A percentile compares a stretch with the other conserved stretches of the same genome.
Evolutionary conservation across 345 rosid genomes (phyloP).

Genomic region (Camelina hispida): DNA sequence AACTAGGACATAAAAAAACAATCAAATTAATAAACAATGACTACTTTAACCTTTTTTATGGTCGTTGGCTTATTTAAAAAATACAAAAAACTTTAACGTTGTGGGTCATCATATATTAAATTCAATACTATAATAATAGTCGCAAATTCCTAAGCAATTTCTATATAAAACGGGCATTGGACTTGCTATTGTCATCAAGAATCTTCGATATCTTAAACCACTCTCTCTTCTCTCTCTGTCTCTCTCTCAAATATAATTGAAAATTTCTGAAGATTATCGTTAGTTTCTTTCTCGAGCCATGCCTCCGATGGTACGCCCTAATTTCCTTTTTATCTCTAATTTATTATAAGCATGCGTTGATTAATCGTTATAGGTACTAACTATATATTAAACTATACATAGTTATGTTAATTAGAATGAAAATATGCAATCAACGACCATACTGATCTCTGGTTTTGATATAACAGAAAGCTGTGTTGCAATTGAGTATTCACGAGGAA

Average conservation of each 20-base stretch:
- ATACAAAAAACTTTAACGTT: neutral
- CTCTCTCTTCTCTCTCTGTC: neutral
- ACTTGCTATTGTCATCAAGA: slow-evolving; percentile 30
- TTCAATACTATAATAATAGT: neutral
- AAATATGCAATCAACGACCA: too few species aligned
- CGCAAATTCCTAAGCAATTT: slow-evolving; percentile 1
- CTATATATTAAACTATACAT: too few species aligned
- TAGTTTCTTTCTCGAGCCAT: slow-evolving; percentile 15
- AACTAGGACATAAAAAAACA: neutral
- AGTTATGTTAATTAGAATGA: too few species aligned
- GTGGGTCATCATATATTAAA: slow-evolving; percentile 20
- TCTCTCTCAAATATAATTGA: neutral
- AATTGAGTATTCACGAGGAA: slow-evolving; percentile 50
- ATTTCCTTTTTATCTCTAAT: neutral
- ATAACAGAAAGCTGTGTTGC: slow-evolving; percentile 65
- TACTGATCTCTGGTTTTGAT: neutral
- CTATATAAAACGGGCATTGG: slow-evolving; percentile 16
- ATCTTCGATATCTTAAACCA: slow-evolving; percentile 7
- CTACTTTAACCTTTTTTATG: slow-evolving; percentile 1
- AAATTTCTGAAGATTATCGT: slow-evolving; percentile 21
- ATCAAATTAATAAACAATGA: neutral
- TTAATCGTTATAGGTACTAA: neutral
- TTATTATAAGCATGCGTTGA: neutral
- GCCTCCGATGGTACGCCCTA: slow-evolving; percentile 20
- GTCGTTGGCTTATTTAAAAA: neutral